Evolutionary conservation across 2,329 filamentous ascomycete genomes (phyloP).

Genomic region (Alternaria ventricosa): DNA sequence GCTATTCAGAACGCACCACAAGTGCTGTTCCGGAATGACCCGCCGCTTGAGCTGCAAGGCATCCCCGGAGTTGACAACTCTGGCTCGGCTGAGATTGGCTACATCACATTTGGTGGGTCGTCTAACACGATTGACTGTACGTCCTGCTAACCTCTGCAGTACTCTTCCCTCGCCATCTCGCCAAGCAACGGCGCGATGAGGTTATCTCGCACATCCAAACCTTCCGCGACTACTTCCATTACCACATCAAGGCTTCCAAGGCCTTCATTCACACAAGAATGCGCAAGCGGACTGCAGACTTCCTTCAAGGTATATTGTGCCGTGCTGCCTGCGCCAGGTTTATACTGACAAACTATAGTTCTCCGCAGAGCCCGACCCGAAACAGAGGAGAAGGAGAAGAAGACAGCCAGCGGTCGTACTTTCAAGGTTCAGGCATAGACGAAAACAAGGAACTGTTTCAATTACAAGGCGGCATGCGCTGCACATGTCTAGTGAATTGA

Average conservation of each 20-base stretch:
- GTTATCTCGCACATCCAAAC: slow-evolving; percentile 99
- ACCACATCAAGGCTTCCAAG: slow-evolving; percentile 99
- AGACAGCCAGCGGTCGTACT: slow-evolving; percentile 94
- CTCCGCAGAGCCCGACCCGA: slow-evolving; percentile 93
- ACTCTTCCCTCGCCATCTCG: slow-evolving; percentile 93
- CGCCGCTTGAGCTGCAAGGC: slow-evolving; percentile 87
- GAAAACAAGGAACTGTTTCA: background rate
- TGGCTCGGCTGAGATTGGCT: slow-evolving; percentile 86
- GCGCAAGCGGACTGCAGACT: slow-evolving; percentile 96
- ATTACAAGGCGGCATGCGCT: background rate
- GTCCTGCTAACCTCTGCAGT: slow-evolving; percentile 61
- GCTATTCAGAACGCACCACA: slow-evolving; percentile 98
- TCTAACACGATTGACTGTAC: slow-evolving; percentile 19
- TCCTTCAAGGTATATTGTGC: slow-evolving; percentile 79
- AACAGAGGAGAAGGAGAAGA: slow-evolving; percentile 95
- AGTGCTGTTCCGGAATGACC: slow-evolving; percentile 93
- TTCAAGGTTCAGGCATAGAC: slow-evolving; percentile 69
- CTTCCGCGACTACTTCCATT: slow-evolving; percentile 99
- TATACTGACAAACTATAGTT: slow-evolving; percentile 64
- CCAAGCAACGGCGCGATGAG: slow-evolving; percentile 85
- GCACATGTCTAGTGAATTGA: background rate
- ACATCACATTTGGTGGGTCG: slow-evolving; percentile 90
- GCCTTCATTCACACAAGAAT: slow-evolving; percentile 99
- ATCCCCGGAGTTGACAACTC: slow-evolving; percentile 78
- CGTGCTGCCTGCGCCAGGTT: background rate